Base-by-base conservation (phyloP, 169 alveolate genomes). In the Amoebophrya sp. region DNA sequence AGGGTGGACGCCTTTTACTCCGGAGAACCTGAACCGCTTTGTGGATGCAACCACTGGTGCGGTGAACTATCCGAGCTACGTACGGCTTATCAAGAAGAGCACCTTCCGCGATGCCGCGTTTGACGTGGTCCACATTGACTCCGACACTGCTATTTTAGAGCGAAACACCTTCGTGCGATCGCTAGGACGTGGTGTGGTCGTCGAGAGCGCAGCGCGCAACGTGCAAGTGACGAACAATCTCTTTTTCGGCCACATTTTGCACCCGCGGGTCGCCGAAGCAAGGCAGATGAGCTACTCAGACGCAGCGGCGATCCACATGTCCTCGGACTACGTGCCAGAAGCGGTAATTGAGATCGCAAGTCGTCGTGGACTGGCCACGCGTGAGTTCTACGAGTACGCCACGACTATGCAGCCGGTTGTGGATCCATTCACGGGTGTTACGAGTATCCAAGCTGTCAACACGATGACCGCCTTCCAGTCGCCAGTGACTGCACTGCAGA, bases 371-470 rank as follows among this genome's bases (percentile, higher is more conserved):
- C 26, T 65, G 2, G 12, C 83, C 33, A 65, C 83, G 26, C 10
- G n/a, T 26, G 83, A 65, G 26, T 65, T 65, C 83, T 65, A 65
- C 83, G 83, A 65, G 83, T 65, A 65, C 83, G 83, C n/a, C 38
- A 12, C 83, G 18, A 47, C 65, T 18, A 18, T 12, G 65, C 65
- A 47, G 65, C 65, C 6, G 18, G 65, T 47, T 18, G 65, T 12
- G 29, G 6, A 6, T 47, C 29, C 6, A 12, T 12, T 12, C 18
- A 18, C 6, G 29, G 65, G 65, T 6, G 18, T 47, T 47, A 47
- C 65, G 65, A 47, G 29, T 12, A 47, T 47, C 65, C n/a, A n/a
- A n/a, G n/a, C n/a, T n/a, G n/a, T n/a, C n/a, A 6, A 65, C 38
- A 65, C 83, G 83, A 65, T 65, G 83, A 65, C 83, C 38, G n/a